phyloP scores from a whole-genome alignment of 805 yeast species.

The Lipomyces yamadae region DNA sequence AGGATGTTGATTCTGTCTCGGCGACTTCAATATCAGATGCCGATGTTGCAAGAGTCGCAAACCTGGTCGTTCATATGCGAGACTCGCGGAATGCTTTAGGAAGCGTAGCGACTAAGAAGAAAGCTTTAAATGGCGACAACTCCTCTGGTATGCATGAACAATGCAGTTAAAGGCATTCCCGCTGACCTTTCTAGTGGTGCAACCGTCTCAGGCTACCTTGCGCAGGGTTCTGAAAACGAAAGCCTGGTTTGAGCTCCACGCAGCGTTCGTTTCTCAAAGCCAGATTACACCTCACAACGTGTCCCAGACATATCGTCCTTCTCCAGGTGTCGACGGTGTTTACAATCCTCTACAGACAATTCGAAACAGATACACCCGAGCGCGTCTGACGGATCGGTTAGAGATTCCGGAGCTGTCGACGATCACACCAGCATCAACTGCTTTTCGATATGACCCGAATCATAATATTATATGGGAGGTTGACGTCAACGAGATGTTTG shows the following conservation, averaged over 20 bases:
- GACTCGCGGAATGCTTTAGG: conserved; percentile 21
- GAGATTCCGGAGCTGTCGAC: conserved; percentile 16
- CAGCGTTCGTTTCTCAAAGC: conserved; percentile 22
- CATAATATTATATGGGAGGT: conserved; percentile 33
- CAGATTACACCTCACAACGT: conserved; percentile 16
- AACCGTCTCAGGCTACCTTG: conserved; percentile 26
- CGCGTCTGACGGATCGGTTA: conserved; percentile 13
- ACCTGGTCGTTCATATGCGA: conserved; percentile 29
- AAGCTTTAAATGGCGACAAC: background rate
- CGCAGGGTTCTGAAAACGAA: conserved; percentile 30
- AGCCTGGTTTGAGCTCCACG: conserved; percentile 33
- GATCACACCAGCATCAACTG: conserved; percentile 32
- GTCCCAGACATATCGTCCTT: background rate
- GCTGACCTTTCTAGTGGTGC: conserved; percentile 14
- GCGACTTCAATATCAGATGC: conserved; percentile 19
- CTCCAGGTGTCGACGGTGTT: conserved; percentile 36
- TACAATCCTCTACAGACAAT: conserved; percentile 37
- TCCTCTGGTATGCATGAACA: background rate
- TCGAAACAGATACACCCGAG: conserved; percentile 32
- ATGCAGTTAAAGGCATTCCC: too few relatives aligned
- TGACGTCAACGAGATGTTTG: conserved; percentile 33
- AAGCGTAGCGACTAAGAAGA: background rate
- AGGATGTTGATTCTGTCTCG: background rate
- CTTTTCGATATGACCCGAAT: conserved; percentile 14
- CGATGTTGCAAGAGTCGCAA: conserved; percentile 31